These are phyloP conservation scores for Aciculoconidium aculeatum DNA, from an alignment of 805 yeast species.

Conservation along the genomic window DNA sequence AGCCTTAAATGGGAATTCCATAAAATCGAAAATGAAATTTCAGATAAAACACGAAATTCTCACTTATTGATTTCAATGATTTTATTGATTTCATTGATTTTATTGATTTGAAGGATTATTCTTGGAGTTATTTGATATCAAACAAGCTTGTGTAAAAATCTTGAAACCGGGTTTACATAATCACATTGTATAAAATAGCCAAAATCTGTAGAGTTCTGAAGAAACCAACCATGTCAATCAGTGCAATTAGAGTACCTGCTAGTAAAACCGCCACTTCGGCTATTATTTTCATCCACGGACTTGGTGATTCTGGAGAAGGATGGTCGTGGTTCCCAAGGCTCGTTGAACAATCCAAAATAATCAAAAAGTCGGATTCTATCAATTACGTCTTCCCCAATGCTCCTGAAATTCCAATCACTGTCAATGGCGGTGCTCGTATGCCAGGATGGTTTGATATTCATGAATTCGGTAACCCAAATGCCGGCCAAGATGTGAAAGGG, in stretches of 20 bases:
- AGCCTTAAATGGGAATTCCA: too few species aligned
- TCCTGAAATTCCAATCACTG: conserved; percentile 64
- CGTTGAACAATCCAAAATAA: conserved; percentile 36
- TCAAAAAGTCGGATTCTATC: conserved; percentile 43
- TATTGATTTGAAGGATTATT: too few species aligned
- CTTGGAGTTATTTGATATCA: too few species aligned
- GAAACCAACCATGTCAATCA: conserved; percentile 9
- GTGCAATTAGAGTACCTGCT: conserved; percentile 27
- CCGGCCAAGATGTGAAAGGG: conserved; percentile 48
- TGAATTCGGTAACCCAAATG: conserved; percentile 44
- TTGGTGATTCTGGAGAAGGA: conserved; percentile 88
- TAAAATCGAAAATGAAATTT: too few species aligned
- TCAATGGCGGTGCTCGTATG: conserved; percentile 59
- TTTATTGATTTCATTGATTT: too few species aligned
- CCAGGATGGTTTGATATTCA: conserved; percentile 86
- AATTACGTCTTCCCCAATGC: conserved; percentile 91
- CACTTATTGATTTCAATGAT: too few species aligned
- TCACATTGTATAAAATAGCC: too few species aligned
- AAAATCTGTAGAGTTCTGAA: not conserved
- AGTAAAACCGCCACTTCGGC: conserved; percentile 39
- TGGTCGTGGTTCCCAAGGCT: conserved; percentile 79
- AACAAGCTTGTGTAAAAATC: too few species aligned
- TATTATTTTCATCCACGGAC: conserved; percentile 77
- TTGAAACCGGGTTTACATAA: too few species aligned
- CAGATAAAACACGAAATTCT: too few species aligned